Evolutionary conservation across 1,284 basidiomycete genomes (phyloP), one percentile per base, ranked within the genome.

Genomic region (Lentinula novae-zelandiae): DNA sequence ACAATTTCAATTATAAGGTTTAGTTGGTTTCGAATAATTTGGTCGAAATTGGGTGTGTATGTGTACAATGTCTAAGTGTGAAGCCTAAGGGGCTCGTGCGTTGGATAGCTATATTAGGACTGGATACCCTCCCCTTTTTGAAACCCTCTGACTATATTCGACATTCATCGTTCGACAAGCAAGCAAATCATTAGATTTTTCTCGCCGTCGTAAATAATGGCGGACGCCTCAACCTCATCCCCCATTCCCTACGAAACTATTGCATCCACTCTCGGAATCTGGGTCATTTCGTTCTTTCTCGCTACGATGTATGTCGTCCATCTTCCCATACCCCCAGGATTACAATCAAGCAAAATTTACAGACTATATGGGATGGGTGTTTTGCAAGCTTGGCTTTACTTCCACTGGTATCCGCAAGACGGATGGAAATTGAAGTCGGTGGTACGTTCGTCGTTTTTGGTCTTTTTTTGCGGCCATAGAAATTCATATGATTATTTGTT

Each of bases 341-440:
- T 33, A 13, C 0, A 34, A 36, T 5, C 15, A 13, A 27, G 27
- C 48, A 20, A 20, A 27, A 3, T 12, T 40, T 9, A 12, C 17
- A 60, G 52, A n/a, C 65, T 69, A 12, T 68, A 68, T 54, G 68
- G 68, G 33, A 67, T 66, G 34, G 68, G 66, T 8, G 53, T 70
- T n/a, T 51, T 68, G 15, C 68, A 70, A 49, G 53, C 63, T 5
- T 70, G 65, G 66, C 52, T 68, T 5, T 70, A 68, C 60, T 70
- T 70, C 49, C 64, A 67, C 42, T 68, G 67, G 66, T 68, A 67
- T 49, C 34, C 57, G 1, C 64, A 62, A 20, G 66, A 67, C 56
- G 59, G 57, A 48, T 66, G 65, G 65, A 57, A 60, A 10, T 53
- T 67, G 27, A 67, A 67, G 50, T 33, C 53, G 2, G 64, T 66